Evolutionary conservation across 2,329 filamentous ascomycete genomes (phyloP).

Genomic region (Aspergillus brunneoviolaceus): DNA sequence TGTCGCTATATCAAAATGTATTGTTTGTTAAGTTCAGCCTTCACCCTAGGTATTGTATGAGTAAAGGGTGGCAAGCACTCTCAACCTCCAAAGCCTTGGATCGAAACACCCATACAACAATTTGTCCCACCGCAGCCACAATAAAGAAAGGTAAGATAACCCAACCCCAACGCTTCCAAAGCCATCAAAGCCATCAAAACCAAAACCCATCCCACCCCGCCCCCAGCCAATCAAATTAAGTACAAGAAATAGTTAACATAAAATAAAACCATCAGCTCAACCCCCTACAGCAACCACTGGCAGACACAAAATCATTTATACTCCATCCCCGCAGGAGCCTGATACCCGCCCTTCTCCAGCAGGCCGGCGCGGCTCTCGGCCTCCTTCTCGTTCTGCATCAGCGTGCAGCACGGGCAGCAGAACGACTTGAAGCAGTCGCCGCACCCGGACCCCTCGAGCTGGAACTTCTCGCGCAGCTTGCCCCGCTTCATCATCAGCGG

Average conservation of each 20-base stretch:
- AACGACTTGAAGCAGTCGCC: slow-evolving; percentile 55
- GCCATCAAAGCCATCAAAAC: too few species aligned
- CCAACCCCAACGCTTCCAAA: too few species aligned
- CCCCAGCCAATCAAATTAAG: too few species aligned
- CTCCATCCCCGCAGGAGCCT: slow-evolving; percentile 26
- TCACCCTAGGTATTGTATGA: too few species aligned
- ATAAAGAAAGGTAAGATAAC: too few species aligned
- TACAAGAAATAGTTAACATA: too few species aligned
- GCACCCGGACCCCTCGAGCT: slow-evolving; percentile 51
- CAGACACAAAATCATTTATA: slow-evolving; percentile 4
- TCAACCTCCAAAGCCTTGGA: too few species aligned
- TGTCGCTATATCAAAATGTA: slow-evolving; percentile 34
- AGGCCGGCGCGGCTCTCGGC: slow-evolving; percentile 21
- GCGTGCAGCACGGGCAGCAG: slow-evolving; percentile 58
- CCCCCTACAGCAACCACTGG: too few species aligned
- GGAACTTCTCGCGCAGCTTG: slow-evolving; percentile 55
- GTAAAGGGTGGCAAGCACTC: too few species aligned
- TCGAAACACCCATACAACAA: too few species aligned
- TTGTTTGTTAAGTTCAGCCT: slow-evolving; percentile 11
- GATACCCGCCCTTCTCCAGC: slow-evolving; percentile 21
- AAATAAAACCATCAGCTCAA: background rate
- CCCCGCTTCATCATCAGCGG: slow-evolving; percentile 55
- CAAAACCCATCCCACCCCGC: too few species aligned
- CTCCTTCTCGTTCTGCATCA: slow-evolving; percentile 62
- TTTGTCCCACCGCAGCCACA: too few species aligned